These are phyloP conservation scores for Aspergillus flavus DNA, from an alignment of 2,329 filamentous ascomycete species.

Conservation along the genomic window DNA sequence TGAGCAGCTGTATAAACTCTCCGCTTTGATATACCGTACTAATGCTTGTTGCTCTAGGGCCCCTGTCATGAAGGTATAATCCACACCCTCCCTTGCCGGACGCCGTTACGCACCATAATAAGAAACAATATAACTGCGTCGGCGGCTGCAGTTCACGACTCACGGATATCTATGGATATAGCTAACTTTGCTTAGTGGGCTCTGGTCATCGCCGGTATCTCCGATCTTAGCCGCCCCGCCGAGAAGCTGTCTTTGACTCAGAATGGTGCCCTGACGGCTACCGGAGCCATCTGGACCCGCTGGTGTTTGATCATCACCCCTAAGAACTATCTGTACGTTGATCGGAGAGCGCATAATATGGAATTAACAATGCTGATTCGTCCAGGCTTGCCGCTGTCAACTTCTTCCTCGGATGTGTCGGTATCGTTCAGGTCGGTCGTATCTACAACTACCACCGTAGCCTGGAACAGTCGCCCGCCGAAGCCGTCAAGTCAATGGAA, in stretches of 20 bases:
- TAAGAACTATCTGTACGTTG: conserved; percentile 81
- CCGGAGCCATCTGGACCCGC: conserved; percentile 94
- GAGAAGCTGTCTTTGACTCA: conserved; percentile 92
- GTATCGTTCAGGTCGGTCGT: conserved; percentile 76
- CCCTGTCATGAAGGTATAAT: conserved; percentile 80
- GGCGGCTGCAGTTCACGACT: neutral
- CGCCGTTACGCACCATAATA: neutral
- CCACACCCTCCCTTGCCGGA: neutral
- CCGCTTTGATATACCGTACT: neutral
- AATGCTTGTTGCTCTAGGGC: conserved; percentile 60
- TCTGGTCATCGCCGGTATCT: conserved; percentile 86
- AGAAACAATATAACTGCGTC: neutral
- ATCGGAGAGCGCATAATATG: neutral
- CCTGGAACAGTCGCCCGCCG: conserved; percentile 53
- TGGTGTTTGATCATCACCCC: conserved; percentile 99
- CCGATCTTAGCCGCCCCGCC: conserved; percentile 87
- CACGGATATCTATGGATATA: neutral
- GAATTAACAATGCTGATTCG: neutral
- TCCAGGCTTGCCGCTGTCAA: conserved; percentile 86
- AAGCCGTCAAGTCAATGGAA: conserved; percentile 43
- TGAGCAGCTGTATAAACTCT: neutral
- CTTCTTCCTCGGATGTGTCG: conserved; percentile 93
- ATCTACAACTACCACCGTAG: conserved; percentile 67
- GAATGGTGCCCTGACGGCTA: conserved; percentile 86
- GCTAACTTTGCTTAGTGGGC: conserved; percentile 65